Base-by-base conservation (phyloP, 148 eudicot genomes). In the Rhododendron vialii region DNA sequence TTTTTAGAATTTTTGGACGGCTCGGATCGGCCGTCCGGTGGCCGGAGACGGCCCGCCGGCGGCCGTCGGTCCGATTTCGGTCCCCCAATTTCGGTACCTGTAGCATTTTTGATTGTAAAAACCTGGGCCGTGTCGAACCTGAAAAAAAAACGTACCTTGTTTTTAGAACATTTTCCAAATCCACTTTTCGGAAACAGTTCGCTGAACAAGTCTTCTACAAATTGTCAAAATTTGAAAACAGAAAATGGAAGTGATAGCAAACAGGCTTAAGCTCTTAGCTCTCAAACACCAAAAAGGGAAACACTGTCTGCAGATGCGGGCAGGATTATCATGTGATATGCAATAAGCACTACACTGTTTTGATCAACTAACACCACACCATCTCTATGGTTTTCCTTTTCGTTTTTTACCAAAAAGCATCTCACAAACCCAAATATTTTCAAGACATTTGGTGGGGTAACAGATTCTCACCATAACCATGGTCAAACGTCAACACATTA, bases 111-210 rank as follows among this genome's bases (percentile, higher is more conserved):
- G n/a, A n/a, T 81, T 53, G 86, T 95, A 89, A 59, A 95, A 93
- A 86, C 83, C 92, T 71, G 99, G 98, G 51, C 99, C 96, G 84
- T 98, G 99, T 82, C 99, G 94, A 87, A 98, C 99, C 99, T 97
- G 92, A 77, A 88, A 84, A 3, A 1, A 14, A 3, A 0, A 12
- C 13, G 0, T 69, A 36, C 18, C 75, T 71, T 71, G 76, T 14
- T 33, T 30, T 71, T 33, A 30, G 76, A 14, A 71, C 28, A 71
- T 71, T 71, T 30, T 13, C 38, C 3, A 5, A 14, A 30, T 12
- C 75, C 41, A 33, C 14, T 71, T 71, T 33, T 5, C 12, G 6
- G 76, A 33, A 71, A 14, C 38, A 69, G 38, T 30, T 71, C 18
- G 2, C 38, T 14, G 30, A 71, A 71, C 20, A 71, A 30, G 38